Base-by-base conservation (phyloP, 2,329 filamentous ascomycete genomes). In the Blastomyces emzantsi region DNA sequence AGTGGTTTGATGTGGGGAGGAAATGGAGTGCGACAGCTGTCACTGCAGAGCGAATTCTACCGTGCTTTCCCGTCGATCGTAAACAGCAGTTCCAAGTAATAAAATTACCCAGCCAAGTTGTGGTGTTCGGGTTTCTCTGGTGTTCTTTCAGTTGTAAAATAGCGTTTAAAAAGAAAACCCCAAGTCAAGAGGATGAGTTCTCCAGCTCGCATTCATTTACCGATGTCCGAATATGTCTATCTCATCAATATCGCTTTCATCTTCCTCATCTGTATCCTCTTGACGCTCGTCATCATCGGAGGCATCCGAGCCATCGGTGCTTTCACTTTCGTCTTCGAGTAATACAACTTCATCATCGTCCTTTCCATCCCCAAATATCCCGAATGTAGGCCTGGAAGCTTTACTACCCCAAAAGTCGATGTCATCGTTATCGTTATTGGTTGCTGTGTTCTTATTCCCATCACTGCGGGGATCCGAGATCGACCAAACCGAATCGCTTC, bases 401-500 rank as follows among this genome's bases (percentile, higher is more conserved):
- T 79, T 76, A 19, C 68, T 67, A 56, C 80, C 80, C 83, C 85
- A 87, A 60, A 87, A 81, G 39, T 82, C 81, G 39, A 87, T 78
- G 6, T 78, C 78, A 15, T 77, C 75, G 11, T 74, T 69, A 72
- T 70, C 67, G 11, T 76, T 74, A 67, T 67, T 61, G 64, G 66
- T 57, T 43, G 25, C 5, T 15, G 36, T 61, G 60, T 33, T 52
- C 7, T 43, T 33, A 15, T 55, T 33, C 15, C 17, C 58, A 36
- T 47, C 25, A 22, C 15, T 6, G 17, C 19, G 22, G 9, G 28
- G 45, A 22, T 45, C 39, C 22, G 25, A 41, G 8, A 17, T 17
- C 11, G 69, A 71, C 64, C 67, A 72, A 61, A 68, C 71, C 62
- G 66, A 66, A 63, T 72, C 72, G 41, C 72, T 70, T 61, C 74